A percentile compares a stretch with the other conserved stretches of the same genome.
phyloP scores from a whole-genome alignment of 1,284 basidiomycete genomes.

The Sanghuangporus weigelae region DNA sequence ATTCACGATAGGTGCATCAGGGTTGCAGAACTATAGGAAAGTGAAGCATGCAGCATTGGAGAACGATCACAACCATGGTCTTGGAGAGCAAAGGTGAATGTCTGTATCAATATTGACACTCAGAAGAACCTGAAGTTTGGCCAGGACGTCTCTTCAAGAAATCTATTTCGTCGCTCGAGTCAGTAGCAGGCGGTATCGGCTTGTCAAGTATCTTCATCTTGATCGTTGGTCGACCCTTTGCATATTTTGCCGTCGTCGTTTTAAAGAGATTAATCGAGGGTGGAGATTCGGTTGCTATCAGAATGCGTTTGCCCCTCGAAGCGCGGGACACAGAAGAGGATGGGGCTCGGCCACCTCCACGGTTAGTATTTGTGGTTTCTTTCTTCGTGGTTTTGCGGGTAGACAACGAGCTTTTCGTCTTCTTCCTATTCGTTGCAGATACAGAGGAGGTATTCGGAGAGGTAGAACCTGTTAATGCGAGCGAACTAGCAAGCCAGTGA shows the following conservation, averaged over 20 bases:
- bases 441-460: not conserved
- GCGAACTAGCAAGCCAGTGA: not conserved
- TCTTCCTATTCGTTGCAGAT: not conserved
- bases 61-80: not conserved
- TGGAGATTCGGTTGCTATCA: not conserved
- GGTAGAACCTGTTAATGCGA: not conserved
- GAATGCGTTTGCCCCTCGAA: not conserved
- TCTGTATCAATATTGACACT: not conserved
- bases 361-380: not conserved
- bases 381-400: not conserved
- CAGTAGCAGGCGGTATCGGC: constrained; percentile 1
- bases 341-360: not conserved
- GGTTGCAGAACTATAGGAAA: too few species aligned
- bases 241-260: not conserved
- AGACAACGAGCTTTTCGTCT: not conserved
- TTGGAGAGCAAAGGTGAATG: not conserved
- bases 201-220: constrained; percentile 12
- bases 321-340: not conserved
- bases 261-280: not conserved
- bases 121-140: not conserved
- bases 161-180: constrained; percentile 14
- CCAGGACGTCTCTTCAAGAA: not conserved
- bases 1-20: too few species aligned
- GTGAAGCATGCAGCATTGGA: not conserved
- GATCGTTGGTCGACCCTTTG: not conserved